phyloP scores from a whole-genome alignment of 371 early-diverging fungal species.

The Rhizopus delemar region DNA sequence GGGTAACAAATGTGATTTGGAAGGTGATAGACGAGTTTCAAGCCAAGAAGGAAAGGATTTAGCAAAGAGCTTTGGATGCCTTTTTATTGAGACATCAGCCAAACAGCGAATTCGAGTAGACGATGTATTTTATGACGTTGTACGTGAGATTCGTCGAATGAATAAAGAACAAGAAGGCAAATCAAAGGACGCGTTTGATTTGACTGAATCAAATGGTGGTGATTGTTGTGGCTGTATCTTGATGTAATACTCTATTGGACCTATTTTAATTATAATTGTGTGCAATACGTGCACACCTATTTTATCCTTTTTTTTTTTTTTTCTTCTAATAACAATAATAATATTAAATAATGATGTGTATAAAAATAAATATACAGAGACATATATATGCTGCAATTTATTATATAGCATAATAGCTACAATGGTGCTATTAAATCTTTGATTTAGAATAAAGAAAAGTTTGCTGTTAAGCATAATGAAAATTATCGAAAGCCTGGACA shows the following conservation, averaged over 20 bases:
- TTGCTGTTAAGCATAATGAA: too few relatives aligned
- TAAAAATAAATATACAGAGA: background rate
- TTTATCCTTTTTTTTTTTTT: background rate
- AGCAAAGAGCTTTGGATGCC: slow-evolving; percentile 33
- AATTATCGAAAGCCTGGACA: too few relatives aligned
- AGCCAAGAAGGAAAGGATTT: slow-evolving; percentile 35
- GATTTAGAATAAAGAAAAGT: too few relatives aligned
- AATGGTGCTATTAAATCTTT: too few relatives aligned
- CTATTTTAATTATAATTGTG: too few relatives aligned
- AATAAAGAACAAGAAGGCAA: slow-evolving; percentile 36
- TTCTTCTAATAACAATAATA: too few relatives aligned
- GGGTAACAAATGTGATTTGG: slow-evolving; percentile 96
- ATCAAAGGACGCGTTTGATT: slow-evolving; percentile 28
- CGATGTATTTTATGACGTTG: slow-evolving; percentile 86
- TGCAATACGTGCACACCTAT: too few relatives aligned
- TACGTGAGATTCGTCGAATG: slow-evolving; percentile 66
- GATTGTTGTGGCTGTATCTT: slow-evolving; percentile 15
- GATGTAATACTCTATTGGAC: slow-evolving; percentile 5
- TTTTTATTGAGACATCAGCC: slow-evolving; percentile 85
- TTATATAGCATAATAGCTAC: too few relatives aligned
- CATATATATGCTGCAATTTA: background rate
- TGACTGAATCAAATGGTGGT: slow-evolving; percentile 13
- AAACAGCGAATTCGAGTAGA: slow-evolving; percentile 87
- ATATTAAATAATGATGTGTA: background rate
- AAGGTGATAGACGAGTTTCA: slow-evolving; percentile 65